Evolutionary conservation across 179 eudicot species (phyloP).

Genomic region (Camellia oleifera): DNA sequence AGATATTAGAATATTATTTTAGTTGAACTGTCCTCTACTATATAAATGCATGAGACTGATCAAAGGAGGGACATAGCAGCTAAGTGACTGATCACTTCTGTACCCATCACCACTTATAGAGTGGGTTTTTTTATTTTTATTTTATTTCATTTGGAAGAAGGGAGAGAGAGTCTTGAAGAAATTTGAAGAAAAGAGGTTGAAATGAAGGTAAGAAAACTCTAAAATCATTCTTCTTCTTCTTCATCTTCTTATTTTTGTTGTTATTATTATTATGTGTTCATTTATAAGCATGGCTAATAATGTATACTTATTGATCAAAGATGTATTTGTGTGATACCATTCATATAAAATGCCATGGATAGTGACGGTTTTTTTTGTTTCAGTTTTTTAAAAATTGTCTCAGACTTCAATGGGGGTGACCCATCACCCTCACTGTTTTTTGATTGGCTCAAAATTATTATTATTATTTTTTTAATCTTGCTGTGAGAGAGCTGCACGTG

Average conservation of each 20-base stretch:
- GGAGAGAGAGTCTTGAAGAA: neutral
- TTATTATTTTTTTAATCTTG: too few species aligned
- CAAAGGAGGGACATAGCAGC: neutral
- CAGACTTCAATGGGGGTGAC: too few species aligned
- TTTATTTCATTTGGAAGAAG: neutral
- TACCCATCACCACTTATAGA: neutral
- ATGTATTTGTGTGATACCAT: too few species aligned
- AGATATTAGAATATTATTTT: neutral
- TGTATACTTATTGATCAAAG: too few species aligned
- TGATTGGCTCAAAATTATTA: too few species aligned
- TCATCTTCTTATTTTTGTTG: too few species aligned
- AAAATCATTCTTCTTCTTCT: neutral
- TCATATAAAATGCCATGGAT: too few species aligned
- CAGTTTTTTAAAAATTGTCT: too few species aligned
- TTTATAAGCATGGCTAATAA: neutral
- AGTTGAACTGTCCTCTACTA: neutral
- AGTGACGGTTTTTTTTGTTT: too few species aligned
- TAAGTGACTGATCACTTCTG: neutral
- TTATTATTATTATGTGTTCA: neutral
- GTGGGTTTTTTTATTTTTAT: neutral
- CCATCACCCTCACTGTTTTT: too few species aligned
- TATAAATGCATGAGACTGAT: neutral
- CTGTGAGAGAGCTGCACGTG: too few species aligned
- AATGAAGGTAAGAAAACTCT: slow-evolving; percentile 11
- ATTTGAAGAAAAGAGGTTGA: neutral